Percentiles rank a stretch among this genome's conserved stretches.
Conservation (phyloP, 768 basidiomycete species). For the Hypholoma fasciculare region DNA sequence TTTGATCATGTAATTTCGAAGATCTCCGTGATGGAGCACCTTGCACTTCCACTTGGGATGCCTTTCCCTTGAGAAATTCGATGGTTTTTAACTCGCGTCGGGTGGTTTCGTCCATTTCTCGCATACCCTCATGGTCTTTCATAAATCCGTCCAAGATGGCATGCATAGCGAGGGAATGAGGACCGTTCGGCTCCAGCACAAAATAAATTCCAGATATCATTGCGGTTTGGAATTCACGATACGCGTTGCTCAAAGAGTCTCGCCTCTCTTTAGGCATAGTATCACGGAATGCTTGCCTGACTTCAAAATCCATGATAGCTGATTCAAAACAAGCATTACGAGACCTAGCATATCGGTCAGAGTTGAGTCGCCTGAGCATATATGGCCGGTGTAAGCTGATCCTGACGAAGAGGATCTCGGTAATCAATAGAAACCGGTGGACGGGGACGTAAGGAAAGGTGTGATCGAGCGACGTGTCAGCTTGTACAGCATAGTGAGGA, state of each 20-base stretch:
- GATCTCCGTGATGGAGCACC: conserved; percentile 25
- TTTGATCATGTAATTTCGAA: conserved; percentile 25
- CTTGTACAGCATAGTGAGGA: conserved; percentile 72
- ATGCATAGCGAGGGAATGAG: conserved; percentile 72
- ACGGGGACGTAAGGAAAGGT: conserved; percentile 65
- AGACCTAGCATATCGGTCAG: conserved; percentile 81
- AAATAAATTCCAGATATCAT: conserved; percentile 91
- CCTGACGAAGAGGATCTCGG: conserved; percentile 86
- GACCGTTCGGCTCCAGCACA: conserved; percentile 73
- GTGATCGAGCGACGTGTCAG: conserved; percentile 78
- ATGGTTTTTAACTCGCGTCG: conserved; percentile 82
- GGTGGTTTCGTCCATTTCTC: conserved; percentile 82
- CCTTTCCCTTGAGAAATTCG: conserved; percentile 74
- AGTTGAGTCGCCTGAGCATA: conserved; percentile 73
- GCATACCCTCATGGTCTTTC: conserved; percentile 59
- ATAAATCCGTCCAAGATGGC: conserved; percentile 78
- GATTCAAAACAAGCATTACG: conserved; percentile 89
- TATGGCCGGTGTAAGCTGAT: conserved; percentile 88
- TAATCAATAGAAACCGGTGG: conserved; percentile 87
- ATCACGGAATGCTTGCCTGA: conserved; percentile 69
- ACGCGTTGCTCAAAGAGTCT: conserved; percentile 76
- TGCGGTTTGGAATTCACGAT: conserved; percentile 85
- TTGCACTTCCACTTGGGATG: conserved; percentile 50
- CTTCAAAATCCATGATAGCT: conserved; percentile 82
- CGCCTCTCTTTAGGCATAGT: conserved; percentile 61